Evolutionary conservation across 2,329 filamentous ascomycete genomes (phyloP), one percentile per base, ranked within the genome.

Genomic region (Cercospora zeae-maydis): DNA sequence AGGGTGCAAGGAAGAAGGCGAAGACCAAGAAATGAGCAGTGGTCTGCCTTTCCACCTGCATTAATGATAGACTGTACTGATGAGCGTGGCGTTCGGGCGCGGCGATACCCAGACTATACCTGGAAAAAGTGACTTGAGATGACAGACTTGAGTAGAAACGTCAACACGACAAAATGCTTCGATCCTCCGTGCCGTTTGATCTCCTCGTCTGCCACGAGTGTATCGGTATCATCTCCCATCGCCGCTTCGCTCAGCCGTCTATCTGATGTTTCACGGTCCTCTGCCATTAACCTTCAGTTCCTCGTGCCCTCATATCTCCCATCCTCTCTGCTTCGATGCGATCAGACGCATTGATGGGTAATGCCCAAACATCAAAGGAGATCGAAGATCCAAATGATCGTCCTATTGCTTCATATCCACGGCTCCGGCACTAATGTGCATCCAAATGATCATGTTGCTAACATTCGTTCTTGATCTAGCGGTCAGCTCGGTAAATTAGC

Each of bases 1-100:
- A 51, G 45, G 45, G 57, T 19, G 51, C 58, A 4, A 55, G 49
- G 27, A 61, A 61, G 34, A 61, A 61, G 14, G 39, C 36, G 11
- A 39, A 14, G 21, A 55, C 51, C 11, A 53, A 39, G 37, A 61
- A 55, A 27, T 61, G 47, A 52, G 47, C 24, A 19, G 30, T 10
- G 1, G 24, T 10, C 11, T 30, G 47, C 47, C n/a, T 21, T 30
- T 6, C 14, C 24, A 14, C 3, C 19, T 52, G 27, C 11, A 3
- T 51, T n/a, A 24, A 31, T 52, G 24, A 30, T 52, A 27, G 30
- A 31, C 9, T 31, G 21, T 51, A 31, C 9, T 9, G 24, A 52
- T 52, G 9, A 52, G 47, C 47, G 16, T 52, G 47, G 47, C 47
- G 47, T 52, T 30, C 24, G 6, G 47, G 47, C 24, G 47, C 47